phyloP scores from a whole-genome alignment of 768 basidiomycete genomes.

The Russula brevipes region DNA sequence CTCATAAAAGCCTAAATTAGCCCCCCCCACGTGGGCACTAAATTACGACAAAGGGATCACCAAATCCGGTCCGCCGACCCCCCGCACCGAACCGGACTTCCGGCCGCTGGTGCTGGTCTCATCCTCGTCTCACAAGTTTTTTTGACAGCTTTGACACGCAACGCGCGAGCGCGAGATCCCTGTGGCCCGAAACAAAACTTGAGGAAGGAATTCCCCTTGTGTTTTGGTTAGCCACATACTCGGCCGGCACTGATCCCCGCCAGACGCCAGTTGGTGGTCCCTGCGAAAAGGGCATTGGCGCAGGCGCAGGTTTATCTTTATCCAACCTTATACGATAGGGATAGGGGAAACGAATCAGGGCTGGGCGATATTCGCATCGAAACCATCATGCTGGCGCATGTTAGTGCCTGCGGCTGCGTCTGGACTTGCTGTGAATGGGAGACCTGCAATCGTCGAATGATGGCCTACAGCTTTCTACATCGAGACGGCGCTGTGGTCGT shows the following conservation, averaged over 20 bases:
- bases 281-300: not conserved
- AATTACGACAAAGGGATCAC: conserved; percentile 16
- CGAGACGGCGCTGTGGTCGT: conserved; percentile 1
- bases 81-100: no score
- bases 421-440: not conserved
- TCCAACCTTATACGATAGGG: no score
- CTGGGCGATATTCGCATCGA: not conserved
- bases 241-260: no score
- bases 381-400: not conserved
- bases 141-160: no score
- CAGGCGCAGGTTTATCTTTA: no score
- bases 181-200: no score
- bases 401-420: not conserved
- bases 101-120: no score
- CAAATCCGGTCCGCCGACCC: not conserved
- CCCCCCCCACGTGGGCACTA: conserved; percentile 2
- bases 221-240: not conserved
- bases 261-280: not conserved
- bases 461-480: not conserved
- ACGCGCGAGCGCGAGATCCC: no score
- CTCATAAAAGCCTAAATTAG: conserved; percentile 18
- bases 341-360: not conserved
- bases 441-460: not conserved
- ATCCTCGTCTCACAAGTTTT: no score
- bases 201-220: not conserved